Percentiles rank a stretch among this genome's conserved stretches.
These are phyloP conservation scores for Claviceps paspali DNA, from an alignment of 2,329 filamentous ascomycete genomes.

Conservation along the genomic window DNA sequence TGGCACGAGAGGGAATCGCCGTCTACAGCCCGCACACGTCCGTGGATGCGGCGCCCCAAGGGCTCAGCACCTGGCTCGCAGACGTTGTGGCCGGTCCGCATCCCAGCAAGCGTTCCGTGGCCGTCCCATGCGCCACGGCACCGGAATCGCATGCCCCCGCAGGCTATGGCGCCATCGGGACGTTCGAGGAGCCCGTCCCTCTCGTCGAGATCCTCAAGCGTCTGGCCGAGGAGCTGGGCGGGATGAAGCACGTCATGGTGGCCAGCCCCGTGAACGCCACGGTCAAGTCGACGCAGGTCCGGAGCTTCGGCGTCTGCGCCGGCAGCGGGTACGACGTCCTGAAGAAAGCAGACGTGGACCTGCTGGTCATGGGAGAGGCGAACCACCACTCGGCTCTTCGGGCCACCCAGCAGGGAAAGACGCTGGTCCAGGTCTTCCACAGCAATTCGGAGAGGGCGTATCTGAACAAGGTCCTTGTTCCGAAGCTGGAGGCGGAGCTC, in stretches of 20 bases:
- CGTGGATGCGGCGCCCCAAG: constrained; percentile 70
- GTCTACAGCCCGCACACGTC: constrained; percentile 96
- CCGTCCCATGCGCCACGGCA: constrained; percentile 27
- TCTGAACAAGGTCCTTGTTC: constrained; percentile 53
- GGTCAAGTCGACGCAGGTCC: constrained; percentile 30
- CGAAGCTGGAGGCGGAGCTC: constrained; percentile 46
- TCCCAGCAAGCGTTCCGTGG: constrained; percentile 24
- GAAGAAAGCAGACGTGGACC: constrained; percentile 52
- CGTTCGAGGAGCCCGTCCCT: constrained; percentile 22
- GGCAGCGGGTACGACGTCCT: constrained; percentile 74
- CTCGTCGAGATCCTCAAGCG: constrained; percentile 30
- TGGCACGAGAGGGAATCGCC: constrained; percentile 76
- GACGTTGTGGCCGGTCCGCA: constrained; percentile 55
- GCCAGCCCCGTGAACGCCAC: constrained; percentile 34
- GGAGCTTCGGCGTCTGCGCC: constrained; percentile 71
- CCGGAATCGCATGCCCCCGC: constrained; percentile 29
- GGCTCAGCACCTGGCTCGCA: constrained; percentile 88
- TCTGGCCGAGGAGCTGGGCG: constrained; percentile 53
- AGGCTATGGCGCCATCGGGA: constrained; percentile 38
- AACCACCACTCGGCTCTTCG: constrained; percentile 83
- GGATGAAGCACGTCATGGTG: constrained; percentile 38
- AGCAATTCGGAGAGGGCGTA: constrained; percentile 86
- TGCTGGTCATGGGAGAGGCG: constrained; percentile 85
- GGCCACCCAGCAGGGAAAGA: constrained; percentile 69
- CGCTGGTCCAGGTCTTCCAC: constrained; percentile 77